Conservation (phyloP, 1,284 basidiomycete genomes). For the Leccinum cinnamomeum region DNA sequence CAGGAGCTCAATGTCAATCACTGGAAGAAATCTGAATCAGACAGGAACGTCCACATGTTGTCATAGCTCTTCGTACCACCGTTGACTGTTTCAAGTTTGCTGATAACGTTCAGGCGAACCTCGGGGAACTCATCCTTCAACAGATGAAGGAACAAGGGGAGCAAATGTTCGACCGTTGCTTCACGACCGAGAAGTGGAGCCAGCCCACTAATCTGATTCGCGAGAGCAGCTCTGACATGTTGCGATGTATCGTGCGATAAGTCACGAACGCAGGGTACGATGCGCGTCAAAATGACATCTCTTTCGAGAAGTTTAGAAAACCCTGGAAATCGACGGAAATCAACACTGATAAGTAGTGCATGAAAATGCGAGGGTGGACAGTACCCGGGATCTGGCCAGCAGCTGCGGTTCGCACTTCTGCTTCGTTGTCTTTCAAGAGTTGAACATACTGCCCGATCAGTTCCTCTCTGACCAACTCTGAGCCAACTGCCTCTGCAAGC, state of each 20-base stretch:
- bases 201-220: conserved; percentile 96
- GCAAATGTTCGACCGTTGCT: conserved; percentile 94
- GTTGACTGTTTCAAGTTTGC: conserved; percentile 97
- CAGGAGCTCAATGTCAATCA: conserved; percentile 96
- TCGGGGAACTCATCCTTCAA: conserved; percentile 99
- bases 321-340: conserved; percentile 50
- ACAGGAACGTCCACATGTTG: not conserved
- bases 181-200: conserved; percentile 95
- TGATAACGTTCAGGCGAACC: conserved; percentile 97
- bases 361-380: conserved; percentile 19
- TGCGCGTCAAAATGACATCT: conserved; percentile 90
- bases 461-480: conserved; percentile 92
- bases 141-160: conserved; percentile 94
- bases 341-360: conserved; percentile 1
- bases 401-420: conserved; percentile 96
- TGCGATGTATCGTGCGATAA: conserved; percentile 93
- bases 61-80: conserved; percentile 56
- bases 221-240: conserved; percentile 96
- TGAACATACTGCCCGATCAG: conserved; percentile 92
- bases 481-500: conserved; percentile 91
- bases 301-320: conserved; percentile 95
- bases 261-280: conserved; percentile 97
- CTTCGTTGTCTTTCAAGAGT: conserved; percentile 97
- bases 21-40: conserved; percentile 43
- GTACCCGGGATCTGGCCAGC: conserved; percentile 95